Evolutionary conservation across 352 stramenopile species (phyloP).

Genomic region (Globisporangium yorkense): DNA sequence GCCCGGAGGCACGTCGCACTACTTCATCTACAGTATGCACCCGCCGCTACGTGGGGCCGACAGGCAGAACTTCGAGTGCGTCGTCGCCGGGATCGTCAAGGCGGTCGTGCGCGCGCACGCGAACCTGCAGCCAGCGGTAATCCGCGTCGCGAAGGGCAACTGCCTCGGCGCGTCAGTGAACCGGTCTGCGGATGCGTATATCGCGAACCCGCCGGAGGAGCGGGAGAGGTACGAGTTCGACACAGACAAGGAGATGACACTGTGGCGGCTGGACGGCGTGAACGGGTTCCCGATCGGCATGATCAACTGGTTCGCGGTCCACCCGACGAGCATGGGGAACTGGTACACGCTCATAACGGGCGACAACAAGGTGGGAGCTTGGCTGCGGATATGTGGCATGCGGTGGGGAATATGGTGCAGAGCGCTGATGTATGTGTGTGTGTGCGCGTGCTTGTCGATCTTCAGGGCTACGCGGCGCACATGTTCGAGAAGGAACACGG

Average conservation of each 20-base stretch:
- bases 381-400: neutral
- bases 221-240: conserved; percentile 72
- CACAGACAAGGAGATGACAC: conserved; percentile 91
- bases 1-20: conserved; percentile 88
- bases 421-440: neutral
- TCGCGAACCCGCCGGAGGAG: conserved; percentile 83
- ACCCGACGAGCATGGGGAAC: conserved; percentile 91
- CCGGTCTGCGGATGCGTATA: conserved; percentile 84
- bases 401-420: too few relatives aligned
- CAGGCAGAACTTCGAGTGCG: conserved; percentile 86
- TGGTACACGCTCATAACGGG: conserved; percentile 92
- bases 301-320: conserved; percentile 93
- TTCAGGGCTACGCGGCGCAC: conserved; percentile 77
- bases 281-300: conserved; percentile 84
- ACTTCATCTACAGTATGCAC: conserved; percentile 89
- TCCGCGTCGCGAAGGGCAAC: conserved; percentile 53
- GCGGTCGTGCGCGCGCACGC: conserved; percentile 71
- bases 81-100: conserved; percentile 85
- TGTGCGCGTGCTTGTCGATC: neutral
- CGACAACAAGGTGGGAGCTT: conserved; percentile 81
- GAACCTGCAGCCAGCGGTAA: conserved; percentile 62
- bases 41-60: conserved; percentile 65
- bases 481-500: conserved; percentile 85
- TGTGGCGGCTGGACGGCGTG: conserved; percentile 82
- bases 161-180: conserved; percentile 86